phyloP scores from a whole-genome alignment of 116 monocot genomes.

The Phalaenopsis hybrid region DNA sequence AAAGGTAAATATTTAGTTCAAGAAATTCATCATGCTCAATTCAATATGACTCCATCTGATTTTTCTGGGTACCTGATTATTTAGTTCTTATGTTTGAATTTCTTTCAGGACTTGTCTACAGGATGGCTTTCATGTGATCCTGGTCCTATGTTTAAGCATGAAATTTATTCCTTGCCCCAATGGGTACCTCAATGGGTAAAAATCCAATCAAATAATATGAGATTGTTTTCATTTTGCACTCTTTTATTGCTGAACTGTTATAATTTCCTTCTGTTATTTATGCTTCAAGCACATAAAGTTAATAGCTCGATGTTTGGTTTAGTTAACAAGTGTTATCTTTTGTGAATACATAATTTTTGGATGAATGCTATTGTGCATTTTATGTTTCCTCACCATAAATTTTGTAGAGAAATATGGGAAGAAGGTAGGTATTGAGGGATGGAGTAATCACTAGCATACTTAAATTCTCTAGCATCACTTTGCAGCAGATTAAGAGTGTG shows the following conservation, averaged over 20 bases:
- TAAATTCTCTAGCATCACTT: no score
- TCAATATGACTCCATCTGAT: not conserved
- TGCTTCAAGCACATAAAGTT: not conserved
- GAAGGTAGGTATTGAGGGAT: no score
- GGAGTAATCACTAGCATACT: no score
- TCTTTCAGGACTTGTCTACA: constrained; percentile 82
- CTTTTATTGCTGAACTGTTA: no score
- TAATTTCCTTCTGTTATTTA: no score
- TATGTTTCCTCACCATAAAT: not conserved
- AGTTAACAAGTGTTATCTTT: not conserved
- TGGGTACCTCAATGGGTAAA: constrained; percentile 64
- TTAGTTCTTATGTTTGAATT: not conserved
- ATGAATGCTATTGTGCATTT: not conserved
- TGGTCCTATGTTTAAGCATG: constrained; percentile 85
- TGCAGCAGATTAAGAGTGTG: no score
- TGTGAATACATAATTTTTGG: not conserved
- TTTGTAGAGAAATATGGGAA: no score
- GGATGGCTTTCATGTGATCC: constrained; percentile 99
- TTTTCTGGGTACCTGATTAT: not conserved
- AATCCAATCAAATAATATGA: no score
- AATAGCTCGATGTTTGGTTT: not conserved
- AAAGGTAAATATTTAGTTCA: constrained; percentile 47
- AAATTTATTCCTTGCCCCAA: constrained; percentile 43
- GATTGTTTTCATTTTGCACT: no score
- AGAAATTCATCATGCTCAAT: not conserved